Base-by-base conservation (phyloP, 192 early-diverging fungal genomes). In the Coemansia sp. region DNA sequence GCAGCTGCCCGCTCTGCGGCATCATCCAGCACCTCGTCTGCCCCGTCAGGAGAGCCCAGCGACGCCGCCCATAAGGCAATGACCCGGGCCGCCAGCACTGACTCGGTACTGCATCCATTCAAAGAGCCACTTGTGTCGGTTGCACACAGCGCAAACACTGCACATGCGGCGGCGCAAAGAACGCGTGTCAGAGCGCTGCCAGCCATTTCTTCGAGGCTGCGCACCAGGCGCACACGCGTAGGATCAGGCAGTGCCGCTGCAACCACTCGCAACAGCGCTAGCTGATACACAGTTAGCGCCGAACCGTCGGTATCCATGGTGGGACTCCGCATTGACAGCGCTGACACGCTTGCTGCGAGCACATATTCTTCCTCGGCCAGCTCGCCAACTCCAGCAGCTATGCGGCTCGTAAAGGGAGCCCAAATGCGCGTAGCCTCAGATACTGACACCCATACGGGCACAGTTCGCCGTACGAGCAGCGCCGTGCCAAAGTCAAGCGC, bases 61-160 rank as follows among this genome's bases (percentile, higher is more conserved):
- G 70, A 72, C 54, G 19, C 53, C 19, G 63, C 24, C 74, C 74
- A 76, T 35, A 67, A 41, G 0, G 23, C 50, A 7, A 76, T 21
- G 2, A 76, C 48, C 24, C 52, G 59, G 17, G 69, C 37, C 2
- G 62, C 23, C 23, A 76, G 60, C 14, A 25, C 10, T 0, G 5
- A 38, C 51, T 27, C 51, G 24, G 50, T 22, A 0, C 7, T 21
- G 39, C 57, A 9, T 10, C 14, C 43, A 17, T 43, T 15, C 14
- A 43, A 17, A 41, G 14, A 22, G 11, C 23, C 23, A 24, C 10
- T 12, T 9, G 6, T 15, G 5, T 45, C 57, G 5, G 41, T 14
- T 11, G 57, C 37, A 19, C 11, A 14, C 57, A 79, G 48, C 4
- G 57, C 59, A 51, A 79, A 73, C 29, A 62, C 76, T 0, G 69